A percentile compares a stretch with the other conserved stretches of the same genome.
phyloP scores from a whole-genome alignment of 1,284 basidiomycete genomes.

The Microbotryomycetes sp. region DNA sequence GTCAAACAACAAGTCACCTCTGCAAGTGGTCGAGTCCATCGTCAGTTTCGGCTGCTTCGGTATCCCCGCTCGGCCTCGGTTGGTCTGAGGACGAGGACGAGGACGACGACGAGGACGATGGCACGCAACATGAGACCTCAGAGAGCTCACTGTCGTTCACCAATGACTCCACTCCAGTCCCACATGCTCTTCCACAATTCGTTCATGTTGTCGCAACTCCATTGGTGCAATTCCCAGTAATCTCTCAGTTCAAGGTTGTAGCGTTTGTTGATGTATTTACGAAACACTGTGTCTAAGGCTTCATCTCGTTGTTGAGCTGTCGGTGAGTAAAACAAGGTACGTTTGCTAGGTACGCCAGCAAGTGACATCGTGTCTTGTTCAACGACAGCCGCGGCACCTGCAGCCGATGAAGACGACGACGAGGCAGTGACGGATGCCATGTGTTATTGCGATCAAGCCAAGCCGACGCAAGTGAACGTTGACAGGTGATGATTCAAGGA shows the following conservation, averaged over 20 bases:
- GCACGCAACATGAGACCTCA: no score
- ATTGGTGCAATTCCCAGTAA: conserved; percentile 32
- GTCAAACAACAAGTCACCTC: conserved; percentile 25
- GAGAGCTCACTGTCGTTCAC: background rate
- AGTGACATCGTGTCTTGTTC: background rate
- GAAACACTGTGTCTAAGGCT: conserved; percentile 29
- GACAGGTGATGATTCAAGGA: no score
- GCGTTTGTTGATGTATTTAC: conserved; percentile 24
- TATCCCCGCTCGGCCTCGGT: background rate
- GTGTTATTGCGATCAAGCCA: no score
- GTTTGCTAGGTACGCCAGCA: background rate
- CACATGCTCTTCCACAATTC: background rate
- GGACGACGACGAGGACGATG: no score
- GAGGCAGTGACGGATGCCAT: background rate
- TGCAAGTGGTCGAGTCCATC: background rate
- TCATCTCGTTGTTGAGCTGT: conserved; percentile 14
- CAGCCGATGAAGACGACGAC: background rate
- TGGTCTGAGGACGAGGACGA: background rate
- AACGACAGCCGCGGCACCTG: background rate
- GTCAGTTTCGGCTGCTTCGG: background rate
- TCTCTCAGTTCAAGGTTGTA: conserved; percentile 16
- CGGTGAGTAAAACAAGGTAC: conserved; percentile 28
- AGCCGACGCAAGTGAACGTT: no score
- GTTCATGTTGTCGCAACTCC: conserved; percentile 18
- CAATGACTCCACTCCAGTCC: background rate